Conservation (phyloP, 768 basidiomycete genomes). For the Flagelloscypha sp. region DNA sequence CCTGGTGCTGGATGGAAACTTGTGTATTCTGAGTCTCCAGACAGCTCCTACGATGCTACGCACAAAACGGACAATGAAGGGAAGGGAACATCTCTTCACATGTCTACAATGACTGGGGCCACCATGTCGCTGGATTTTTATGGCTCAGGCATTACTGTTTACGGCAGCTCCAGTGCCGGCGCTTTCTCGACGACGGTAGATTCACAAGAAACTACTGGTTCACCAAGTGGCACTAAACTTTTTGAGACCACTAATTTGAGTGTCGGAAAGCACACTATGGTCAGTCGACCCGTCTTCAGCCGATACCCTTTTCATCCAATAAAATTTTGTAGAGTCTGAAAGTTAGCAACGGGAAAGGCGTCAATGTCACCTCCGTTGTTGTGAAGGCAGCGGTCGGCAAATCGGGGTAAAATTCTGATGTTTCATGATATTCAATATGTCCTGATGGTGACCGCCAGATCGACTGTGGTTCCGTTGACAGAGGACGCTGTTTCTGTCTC, state of each 20-base stretch:
- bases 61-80: slow-evolving; percentile 8
- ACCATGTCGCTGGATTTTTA: slow-evolving; percentile 9
- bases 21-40: slow-evolving; percentile 9
- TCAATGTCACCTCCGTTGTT: background rate
- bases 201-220: slow-evolving; percentile 1
- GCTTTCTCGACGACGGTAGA: slow-evolving; percentile 14
- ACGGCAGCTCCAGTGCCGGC: slow-evolving; percentile 10
- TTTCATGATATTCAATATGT: no score
- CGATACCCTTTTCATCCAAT: slow-evolving; percentile 9
- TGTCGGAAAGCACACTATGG: slow-evolving; percentile 10
- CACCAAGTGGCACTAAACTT: slow-evolving; percentile 7
- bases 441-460: no score
- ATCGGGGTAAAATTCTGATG: no score
- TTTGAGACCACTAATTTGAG: slow-evolving; percentile 10
- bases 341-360: background rate
- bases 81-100: slow-evolving; percentile 11
- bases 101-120: slow-evolving; percentile 10
- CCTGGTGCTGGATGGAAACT: slow-evolving; percentile 8
- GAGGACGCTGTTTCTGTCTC: no score
- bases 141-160: slow-evolving; percentile 11
- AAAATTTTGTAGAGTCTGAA: slow-evolving; percentile 9
- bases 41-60: slow-evolving; percentile 10
- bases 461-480: no score
- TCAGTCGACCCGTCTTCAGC: slow-evolving; percentile 7
- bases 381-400: no score